Percentiles rank a stretch among this genome's conserved stretches.
Conservation (phyloP, 352 stramenopile genomes). For the Globisporangium polare region DNA sequence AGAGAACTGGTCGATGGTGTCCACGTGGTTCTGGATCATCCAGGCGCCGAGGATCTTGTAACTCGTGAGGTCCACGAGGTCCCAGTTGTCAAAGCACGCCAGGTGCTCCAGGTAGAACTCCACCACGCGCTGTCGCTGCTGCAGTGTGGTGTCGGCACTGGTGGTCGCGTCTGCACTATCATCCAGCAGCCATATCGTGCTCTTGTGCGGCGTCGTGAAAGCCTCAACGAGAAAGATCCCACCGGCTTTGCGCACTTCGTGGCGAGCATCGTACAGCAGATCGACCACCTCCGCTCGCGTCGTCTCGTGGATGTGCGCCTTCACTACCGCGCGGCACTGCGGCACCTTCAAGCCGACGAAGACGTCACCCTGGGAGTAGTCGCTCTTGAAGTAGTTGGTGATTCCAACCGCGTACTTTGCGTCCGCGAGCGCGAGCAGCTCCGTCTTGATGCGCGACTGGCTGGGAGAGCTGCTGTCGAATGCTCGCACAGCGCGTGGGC, state of each 20-base stretch:
- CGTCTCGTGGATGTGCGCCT: constrained; percentile 7
- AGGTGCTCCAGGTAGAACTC: constrained; percentile 17
- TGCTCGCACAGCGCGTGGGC: background rate
- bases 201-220: constrained; percentile 1
- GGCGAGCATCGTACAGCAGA: constrained; percentile 15
- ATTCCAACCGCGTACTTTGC: background rate
- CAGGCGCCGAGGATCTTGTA: constrained; percentile 16
- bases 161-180: too few relatives aligned
- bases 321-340: constrained; percentile 11
- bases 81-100: constrained; percentile 20
- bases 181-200: background rate
- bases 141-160: background rate
- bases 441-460: constrained; percentile 5
- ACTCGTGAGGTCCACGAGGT: constrained; percentile 16
- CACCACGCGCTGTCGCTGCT: constrained; percentile 1
- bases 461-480: background rate
- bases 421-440: constrained; percentile 12
- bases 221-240: constrained; percentile 18
- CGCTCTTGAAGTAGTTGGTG: constrained; percentile 14
- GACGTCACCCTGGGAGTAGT: constrained; percentile 14
- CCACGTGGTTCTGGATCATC: constrained; percentile 6
- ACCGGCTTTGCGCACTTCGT: constrained; percentile 17
- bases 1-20: constrained; percentile 2
- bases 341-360: constrained; percentile 18
- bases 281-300: constrained; percentile 4